A percentile compares a stretch with the other conserved stretches of the same genome.
phyloP scores from a whole-genome alignment of 148 eudicot species.

The Bassia scoparia region DNA sequence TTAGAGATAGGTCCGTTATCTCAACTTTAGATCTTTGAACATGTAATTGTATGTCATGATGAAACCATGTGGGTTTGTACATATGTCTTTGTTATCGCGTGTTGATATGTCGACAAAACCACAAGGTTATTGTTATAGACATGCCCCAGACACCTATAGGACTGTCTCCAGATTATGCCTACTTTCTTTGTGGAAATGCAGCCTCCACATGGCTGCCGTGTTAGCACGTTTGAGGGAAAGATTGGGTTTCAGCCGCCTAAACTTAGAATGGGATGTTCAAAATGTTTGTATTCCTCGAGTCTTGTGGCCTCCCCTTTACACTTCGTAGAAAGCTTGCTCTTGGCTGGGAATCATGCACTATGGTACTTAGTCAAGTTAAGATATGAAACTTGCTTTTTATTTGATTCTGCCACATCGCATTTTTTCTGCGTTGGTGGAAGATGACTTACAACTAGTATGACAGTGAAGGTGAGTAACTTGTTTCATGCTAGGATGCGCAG shows the following conservation, averaged over 20 bases:
- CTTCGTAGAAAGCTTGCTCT: constrained; percentile 64
- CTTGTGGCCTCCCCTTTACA: constrained; percentile 31
- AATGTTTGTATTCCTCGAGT: constrained; percentile 45
- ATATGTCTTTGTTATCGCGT: no score
- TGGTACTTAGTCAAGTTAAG: constrained; percentile 64
- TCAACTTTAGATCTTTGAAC: no score
- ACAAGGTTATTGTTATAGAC: no score
- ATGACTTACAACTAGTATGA: constrained; percentile 14
- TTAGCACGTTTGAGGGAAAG: constrained; percentile 95
- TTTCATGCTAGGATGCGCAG: constrained; percentile 89
- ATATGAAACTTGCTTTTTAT: neutral
- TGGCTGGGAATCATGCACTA: constrained; percentile 95
- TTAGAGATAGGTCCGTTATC: no score
- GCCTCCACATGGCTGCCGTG: no score
- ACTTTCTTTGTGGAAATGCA: no score
- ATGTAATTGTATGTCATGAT: no score
- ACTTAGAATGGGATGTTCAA: no score
- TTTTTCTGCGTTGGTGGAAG: neutral
- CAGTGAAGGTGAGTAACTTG: constrained; percentile 60
- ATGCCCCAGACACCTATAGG: no score
- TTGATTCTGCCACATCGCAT: neutral
- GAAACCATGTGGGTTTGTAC: no score
- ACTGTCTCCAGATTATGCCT: no score
- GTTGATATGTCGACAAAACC: no score
- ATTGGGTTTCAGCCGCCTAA: constrained; percentile 55